These are phyloP conservation scores for Geranium incanum DNA, from an alignment of 441 rosid genomes.

Conservation along the genomic window DNA sequence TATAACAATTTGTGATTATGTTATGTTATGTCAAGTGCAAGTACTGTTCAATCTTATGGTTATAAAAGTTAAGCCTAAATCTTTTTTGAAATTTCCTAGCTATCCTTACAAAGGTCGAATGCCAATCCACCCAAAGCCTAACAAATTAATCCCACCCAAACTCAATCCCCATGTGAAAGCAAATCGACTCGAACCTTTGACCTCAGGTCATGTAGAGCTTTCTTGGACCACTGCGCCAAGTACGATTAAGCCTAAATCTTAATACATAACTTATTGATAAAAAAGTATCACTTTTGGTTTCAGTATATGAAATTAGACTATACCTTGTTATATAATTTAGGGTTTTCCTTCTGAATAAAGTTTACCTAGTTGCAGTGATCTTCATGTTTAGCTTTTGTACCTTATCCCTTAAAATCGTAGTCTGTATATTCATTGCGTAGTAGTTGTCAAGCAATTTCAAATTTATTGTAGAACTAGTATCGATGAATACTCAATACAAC, in stretches of 20 bases:
- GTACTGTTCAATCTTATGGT: not conserved
- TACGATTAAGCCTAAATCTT: too few relatives aligned
- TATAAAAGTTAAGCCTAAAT: not conserved
- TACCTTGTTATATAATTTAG: slow-evolving; percentile 42
- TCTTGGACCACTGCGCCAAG: too few relatives aligned
- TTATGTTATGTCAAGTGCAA: not conserved
- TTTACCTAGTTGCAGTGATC: slow-evolving; percentile 41
- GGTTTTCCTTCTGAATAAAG: slow-evolving; percentile 36
- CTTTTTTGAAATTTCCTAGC: not conserved
- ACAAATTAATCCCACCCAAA: too few relatives aligned
- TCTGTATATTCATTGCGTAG: slow-evolving; percentile 25
- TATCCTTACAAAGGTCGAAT: not conserved
- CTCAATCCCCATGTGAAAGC: too few relatives aligned
- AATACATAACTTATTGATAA: too few relatives aligned
- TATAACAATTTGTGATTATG: not conserved
- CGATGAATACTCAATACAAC: not conserved
- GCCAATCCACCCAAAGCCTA: too few relatives aligned
- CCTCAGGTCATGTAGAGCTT: too few relatives aligned
- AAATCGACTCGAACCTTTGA: too few relatives aligned
- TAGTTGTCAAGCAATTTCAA: not conserved
- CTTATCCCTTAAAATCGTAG: slow-evolving; percentile 33
- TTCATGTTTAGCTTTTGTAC: slow-evolving; percentile 35
- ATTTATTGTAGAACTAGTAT: not conserved
- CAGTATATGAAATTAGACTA: not conserved
- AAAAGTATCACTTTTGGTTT: too few relatives aligned